Percentiles rank a stretch among this genome's conserved stretches.
phyloP scores from a whole-genome alignment of 2,329 filamentous ascomycete species.

The Fusarium napiforme region DNA sequence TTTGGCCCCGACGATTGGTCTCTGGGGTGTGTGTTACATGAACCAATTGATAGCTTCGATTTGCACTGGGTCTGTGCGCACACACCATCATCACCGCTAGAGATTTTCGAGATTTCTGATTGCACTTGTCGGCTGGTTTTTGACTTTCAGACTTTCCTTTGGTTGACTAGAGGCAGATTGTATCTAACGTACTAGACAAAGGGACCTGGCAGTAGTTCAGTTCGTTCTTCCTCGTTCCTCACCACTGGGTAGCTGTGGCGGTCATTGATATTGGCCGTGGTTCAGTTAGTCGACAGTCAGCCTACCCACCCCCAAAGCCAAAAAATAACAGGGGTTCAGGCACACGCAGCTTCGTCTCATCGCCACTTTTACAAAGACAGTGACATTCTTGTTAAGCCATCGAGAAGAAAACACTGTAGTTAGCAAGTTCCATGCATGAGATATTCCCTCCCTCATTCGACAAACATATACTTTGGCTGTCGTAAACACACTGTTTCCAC shows the following conservation, averaged over 20 bases:
- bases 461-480: background rate
- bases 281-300: background rate
- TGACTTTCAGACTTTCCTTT: background rate
- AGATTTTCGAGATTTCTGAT: background rate
- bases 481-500: background rate
- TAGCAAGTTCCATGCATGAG: conserved; percentile 2
- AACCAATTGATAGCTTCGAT: background rate
- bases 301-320: background rate
- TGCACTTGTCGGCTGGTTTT: background rate
- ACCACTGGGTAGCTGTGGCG: background rate
- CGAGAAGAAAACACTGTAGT: background rate
- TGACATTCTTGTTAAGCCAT: background rate
- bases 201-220: conserved; percentile 13
- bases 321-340: conserved; percentile 14
- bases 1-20: background rate
- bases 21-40: background rate
- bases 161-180: background rate
- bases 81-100: conserved; percentile 30
- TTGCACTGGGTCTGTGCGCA: conserved; percentile 9
- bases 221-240: background rate
- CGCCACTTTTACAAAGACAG: background rate
- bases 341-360: background rate
- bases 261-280: background rate
- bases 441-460: background rate
- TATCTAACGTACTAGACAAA: background rate